Evolutionary conservation across 805 yeast species (phyloP).

Genomic region (Suhomyces sp.): DNA sequence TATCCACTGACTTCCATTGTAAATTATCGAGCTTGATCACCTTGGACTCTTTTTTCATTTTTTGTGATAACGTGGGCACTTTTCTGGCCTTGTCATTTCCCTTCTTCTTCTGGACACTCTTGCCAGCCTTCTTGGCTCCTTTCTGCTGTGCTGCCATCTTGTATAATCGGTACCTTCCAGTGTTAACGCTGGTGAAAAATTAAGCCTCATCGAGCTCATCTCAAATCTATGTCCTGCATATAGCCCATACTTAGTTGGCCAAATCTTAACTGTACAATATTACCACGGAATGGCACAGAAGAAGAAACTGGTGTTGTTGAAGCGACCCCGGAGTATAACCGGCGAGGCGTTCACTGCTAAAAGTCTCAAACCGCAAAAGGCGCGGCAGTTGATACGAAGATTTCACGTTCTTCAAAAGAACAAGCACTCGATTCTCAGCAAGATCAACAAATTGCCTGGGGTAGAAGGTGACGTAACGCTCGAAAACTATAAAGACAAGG

Average conservation of each 20-base stretch:
- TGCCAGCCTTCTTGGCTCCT: constrained; percentile 2
- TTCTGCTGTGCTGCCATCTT: constrained; percentile 1
- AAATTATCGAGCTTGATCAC: constrained; percentile 50
- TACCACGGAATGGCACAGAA: constrained; percentile 10
- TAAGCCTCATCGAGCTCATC: constrained; percentile 3
- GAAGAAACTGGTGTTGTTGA: constrained; percentile 24
- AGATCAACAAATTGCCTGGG: constrained; percentile 18
- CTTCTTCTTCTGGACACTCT: background rate
- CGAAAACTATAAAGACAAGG: constrained; percentile 8
- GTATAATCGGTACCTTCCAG: background rate
- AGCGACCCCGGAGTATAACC: constrained; percentile 32
- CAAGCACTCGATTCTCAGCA: constrained; percentile 38
- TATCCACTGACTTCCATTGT: constrained; percentile 77
- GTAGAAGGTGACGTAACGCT: constrained; percentile 3
- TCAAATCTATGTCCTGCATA: background rate
- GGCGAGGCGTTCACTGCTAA: constrained; percentile 33
- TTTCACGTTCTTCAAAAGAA: constrained; percentile 70
- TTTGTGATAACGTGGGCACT: constrained; percentile 29
- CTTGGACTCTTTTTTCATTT: constrained; percentile 29
- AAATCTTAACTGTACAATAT: background rate
- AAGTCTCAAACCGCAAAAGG: constrained; percentile 61
- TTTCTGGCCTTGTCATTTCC: constrained; percentile 7
- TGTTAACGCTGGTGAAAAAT: background rate
- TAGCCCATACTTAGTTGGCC: background rate
- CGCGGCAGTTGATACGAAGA: constrained; percentile 72